Conservation (phyloP, 345 rosid species). For the Salix arbutifolia region DNA sequence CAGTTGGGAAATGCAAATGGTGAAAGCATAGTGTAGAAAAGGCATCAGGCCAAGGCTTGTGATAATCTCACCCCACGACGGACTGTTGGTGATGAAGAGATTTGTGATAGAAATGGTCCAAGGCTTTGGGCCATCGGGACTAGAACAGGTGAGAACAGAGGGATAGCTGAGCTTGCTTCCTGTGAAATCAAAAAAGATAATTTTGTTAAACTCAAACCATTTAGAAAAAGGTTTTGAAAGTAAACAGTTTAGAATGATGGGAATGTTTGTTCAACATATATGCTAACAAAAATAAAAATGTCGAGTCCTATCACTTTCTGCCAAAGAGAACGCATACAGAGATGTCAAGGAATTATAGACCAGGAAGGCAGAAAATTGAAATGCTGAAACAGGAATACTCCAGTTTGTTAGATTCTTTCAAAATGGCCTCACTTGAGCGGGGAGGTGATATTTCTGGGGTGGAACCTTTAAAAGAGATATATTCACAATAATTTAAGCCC, state of each 20-base stretch:
- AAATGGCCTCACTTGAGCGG: neutral
- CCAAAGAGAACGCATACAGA: neutral
- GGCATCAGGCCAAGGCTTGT: neutral
- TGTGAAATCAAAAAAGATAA: slow-evolving; percentile 27
- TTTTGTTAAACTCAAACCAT: slow-evolving; percentile 5
- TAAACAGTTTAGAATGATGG: neutral
- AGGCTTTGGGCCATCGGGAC: slow-evolving; percentile 90
- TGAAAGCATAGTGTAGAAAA: neutral
- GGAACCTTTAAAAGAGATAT: neutral
- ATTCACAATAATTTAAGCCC: neutral
- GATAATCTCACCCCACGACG: slow-evolving; percentile 68
- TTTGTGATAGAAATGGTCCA: slow-evolving; percentile 80
- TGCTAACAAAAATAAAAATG: neutral
- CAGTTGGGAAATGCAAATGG: neutral
- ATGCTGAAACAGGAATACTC: neutral
- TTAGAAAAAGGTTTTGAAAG: neutral
- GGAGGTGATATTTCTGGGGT: neutral
- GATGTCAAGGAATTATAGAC: neutral
- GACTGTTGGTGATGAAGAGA: slow-evolving; percentile 69
- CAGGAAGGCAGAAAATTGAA: neutral
- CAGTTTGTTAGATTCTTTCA: neutral
- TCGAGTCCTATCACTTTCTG: neutral
- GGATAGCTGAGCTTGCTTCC: slow-evolving; percentile 90
- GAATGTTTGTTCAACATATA: neutral
- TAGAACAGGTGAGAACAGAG: slow-evolving; percentile 91